These are phyloP conservation scores for Pyronema omphalodes DNA, from an alignment of 495 filamentous ascomycete species.

Conservation along the genomic window DNA sequence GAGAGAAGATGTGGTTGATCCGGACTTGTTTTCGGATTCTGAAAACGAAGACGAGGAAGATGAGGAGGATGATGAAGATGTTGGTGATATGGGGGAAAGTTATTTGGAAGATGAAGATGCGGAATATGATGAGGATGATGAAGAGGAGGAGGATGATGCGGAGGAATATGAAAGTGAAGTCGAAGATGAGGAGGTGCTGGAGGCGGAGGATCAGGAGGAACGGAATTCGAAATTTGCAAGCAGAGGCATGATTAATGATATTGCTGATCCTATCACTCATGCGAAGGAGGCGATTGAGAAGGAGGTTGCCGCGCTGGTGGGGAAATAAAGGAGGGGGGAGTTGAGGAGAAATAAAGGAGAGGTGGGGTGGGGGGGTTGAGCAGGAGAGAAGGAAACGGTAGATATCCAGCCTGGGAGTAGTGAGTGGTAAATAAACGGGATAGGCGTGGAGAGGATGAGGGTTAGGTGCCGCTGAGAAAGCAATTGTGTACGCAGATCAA, in stretches of 20 bases:
- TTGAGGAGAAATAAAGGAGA: too few relatives aligned
- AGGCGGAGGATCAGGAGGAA: slow-evolving; percentile 2
- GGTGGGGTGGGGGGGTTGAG: too few relatives aligned
- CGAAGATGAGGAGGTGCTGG: slow-evolving; percentile 6
- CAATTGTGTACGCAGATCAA: too few relatives aligned
- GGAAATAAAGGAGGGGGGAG: too few relatives aligned
- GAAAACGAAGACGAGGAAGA: slow-evolving; percentile 42
- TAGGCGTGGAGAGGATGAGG: too few relatives aligned
- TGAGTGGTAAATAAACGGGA: too few relatives aligned
- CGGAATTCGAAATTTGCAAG: slow-evolving; percentile 23
- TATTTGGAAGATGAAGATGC: slow-evolving; percentile 21
- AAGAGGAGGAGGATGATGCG: slow-evolving; percentile 27
- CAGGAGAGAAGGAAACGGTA: too few relatives aligned
- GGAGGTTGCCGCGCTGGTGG: too few relatives aligned
- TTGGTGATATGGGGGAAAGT: slow-evolving; percentile 30
- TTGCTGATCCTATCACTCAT: too few relatives aligned
- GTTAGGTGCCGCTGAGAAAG: too few relatives aligned
- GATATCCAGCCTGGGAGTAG: too few relatives aligned
- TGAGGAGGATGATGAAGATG: slow-evolving; percentile 30
- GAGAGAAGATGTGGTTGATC: slow-evolving; percentile 52
- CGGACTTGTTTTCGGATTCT: slow-evolving; percentile 64
- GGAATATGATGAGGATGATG: slow-evolving; percentile 27
- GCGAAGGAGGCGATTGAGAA: too few relatives aligned
- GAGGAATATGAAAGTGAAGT: slow-evolving; percentile 25
- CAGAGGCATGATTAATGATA: neutral